Evolutionary conservation across 257 asterid species (phyloP).

Genomic region (Scutellaria minor): DNA sequence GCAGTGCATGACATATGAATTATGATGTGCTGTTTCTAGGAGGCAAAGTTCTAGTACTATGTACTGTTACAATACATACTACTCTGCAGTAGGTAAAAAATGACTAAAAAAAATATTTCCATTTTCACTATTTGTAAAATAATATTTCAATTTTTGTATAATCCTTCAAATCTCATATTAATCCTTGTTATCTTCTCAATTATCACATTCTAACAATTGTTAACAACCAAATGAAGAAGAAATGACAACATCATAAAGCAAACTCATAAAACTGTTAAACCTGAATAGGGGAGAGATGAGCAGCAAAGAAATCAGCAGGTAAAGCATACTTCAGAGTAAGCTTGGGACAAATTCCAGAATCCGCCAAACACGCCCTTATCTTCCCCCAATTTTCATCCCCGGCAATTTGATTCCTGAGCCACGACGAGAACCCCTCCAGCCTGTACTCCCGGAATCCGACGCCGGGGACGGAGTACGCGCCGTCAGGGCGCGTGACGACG

Average conservation of each 20-base stretch:
- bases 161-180: neutral
- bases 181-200: no score
- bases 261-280: slow-evolving; percentile 30
- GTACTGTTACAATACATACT: no score
- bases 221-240: no score
- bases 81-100: no score
- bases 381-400: slow-evolving; percentile 66
- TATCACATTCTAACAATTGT: neutral
- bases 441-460: slow-evolving; percentile 65
- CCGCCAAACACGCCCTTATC: slow-evolving; percentile 87
- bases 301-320: slow-evolving; percentile 73
- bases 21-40: no score
- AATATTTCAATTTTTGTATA: no score
- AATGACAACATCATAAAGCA: no score
- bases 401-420: slow-evolving; percentile 73
- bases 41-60: no score
- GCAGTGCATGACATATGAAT: no score
- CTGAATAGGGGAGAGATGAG: slow-evolving; percentile 86
- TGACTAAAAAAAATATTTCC: no score
- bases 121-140: no score
- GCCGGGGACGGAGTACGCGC: slow-evolving; percentile 65
- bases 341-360: slow-evolving; percentile 60
- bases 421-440: slow-evolving; percentile 68
- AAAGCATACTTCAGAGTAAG: slow-evolving; percentile 48
- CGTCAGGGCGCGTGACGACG: slow-evolving; percentile 79